Evolutionary conservation across 768 basidiomycete genomes (phyloP).

Genomic region (Leccinum fibrillosum): DNA sequence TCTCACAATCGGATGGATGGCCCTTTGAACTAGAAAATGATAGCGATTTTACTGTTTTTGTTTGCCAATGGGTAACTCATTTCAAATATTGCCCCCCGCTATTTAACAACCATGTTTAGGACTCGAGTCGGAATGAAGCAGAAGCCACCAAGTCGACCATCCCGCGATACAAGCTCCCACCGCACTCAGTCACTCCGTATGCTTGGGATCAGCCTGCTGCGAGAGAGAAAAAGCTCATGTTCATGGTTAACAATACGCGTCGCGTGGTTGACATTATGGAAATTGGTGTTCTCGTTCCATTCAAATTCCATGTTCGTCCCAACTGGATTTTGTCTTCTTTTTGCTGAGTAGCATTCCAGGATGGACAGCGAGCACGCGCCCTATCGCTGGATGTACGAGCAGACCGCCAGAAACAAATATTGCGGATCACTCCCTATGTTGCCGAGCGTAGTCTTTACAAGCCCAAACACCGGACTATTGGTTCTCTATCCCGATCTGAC

Average conservation of each 20-base stretch:
- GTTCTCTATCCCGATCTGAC: slow-evolving; percentile 57
- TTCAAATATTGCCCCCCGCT: neutral
- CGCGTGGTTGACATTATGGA: slow-evolving; percentile 89
- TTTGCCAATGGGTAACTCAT: slow-evolving; percentile 69
- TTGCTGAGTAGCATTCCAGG: slow-evolving; percentile 32
- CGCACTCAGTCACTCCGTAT: slow-evolving; percentile 59
- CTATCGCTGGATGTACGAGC: slow-evolving; percentile 93
- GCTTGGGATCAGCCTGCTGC: slow-evolving; percentile 95
- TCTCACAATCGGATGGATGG: slow-evolving; percentile 69
- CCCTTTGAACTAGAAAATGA: slow-evolving; percentile 91
- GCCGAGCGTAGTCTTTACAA: slow-evolving; percentile 86
- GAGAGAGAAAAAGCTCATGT: slow-evolving; percentile 70
- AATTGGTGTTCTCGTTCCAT: slow-evolving; percentile 88
- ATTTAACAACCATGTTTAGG: slow-evolving; percentile 36
- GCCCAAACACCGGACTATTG: slow-evolving; percentile 52
- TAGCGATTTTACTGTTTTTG: slow-evolving; percentile 63
- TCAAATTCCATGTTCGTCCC: slow-evolving; percentile 70
- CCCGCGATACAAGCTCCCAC: slow-evolving; percentile 53
- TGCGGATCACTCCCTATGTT: slow-evolving; percentile 85
- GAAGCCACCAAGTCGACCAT: slow-evolving; percentile 36
- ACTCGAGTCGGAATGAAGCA: slow-evolving; percentile 40
- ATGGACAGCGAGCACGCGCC: slow-evolving; percentile 52
- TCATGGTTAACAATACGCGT: slow-evolving; percentile 58
- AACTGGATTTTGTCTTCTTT: neutral
- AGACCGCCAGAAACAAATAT: slow-evolving; percentile 77